These are phyloP conservation scores for Apiospora sp. DNA, from an alignment of 2,329 filamentous ascomycete species.

Conservation along the genomic window DNA sequence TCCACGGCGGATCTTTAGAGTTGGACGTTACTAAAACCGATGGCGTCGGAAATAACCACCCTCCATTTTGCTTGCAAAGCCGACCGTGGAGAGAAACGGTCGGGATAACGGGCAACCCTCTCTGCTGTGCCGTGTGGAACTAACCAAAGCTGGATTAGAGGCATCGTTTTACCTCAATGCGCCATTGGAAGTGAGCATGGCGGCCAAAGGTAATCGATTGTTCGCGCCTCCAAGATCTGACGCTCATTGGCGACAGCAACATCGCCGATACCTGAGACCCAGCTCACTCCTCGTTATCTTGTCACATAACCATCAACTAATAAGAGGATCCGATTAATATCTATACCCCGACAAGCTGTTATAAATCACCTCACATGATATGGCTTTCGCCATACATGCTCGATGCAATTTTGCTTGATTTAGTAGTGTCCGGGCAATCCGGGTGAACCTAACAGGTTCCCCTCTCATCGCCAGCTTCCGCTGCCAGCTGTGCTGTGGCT, in stretches of 20 bases:
- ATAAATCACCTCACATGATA: too few species aligned
- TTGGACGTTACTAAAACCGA: not conserved
- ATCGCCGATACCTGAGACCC: too few species aligned
- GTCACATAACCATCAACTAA: not conserved
- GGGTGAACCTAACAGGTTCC: too few species aligned
- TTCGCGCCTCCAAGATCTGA: too few species aligned
- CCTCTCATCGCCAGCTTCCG: too few species aligned
- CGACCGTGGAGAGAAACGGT: not conserved
- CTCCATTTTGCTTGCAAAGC: not conserved
- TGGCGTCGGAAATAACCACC: not conserved
- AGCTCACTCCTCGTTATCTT: too few species aligned
- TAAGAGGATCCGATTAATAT: not conserved
- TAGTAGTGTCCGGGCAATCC: not conserved
- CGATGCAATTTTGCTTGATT: too few species aligned
- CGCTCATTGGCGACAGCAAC: too few species aligned
- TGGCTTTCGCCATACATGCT: too few species aligned
- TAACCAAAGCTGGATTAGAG: not conserved
- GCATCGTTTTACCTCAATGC: not conserved
- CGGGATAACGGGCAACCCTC: not conserved
- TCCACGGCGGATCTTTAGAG: not conserved
- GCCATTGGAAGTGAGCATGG: not conserved
- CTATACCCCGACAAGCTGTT: too few species aligned
- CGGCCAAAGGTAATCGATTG: too few species aligned
- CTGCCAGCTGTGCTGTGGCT: too few species aligned
- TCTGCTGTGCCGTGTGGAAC: not conserved